Evolutionary conservation across 2,329 filamentous ascomycete genomes (phyloP).

Genomic region (Fusarium duplospermum): DNA sequence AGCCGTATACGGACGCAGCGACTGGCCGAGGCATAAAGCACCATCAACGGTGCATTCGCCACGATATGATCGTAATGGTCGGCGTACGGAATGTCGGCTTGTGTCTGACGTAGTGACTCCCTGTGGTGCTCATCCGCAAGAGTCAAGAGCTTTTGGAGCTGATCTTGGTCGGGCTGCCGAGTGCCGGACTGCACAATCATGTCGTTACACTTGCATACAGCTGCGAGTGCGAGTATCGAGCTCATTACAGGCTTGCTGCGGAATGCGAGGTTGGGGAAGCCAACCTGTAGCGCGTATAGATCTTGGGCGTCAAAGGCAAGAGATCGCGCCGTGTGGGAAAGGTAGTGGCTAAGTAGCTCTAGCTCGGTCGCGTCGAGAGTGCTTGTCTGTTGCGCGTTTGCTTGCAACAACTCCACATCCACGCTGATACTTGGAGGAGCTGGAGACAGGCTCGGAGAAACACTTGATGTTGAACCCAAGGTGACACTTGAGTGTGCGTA

Average conservation of each 20-base stretch:
- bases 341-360: conserved; percentile 54
- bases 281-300: conserved; percentile 54
- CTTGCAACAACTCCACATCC: not conserved
- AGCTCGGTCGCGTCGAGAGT: conserved; percentile 47
- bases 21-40: conserved; percentile 53
- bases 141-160: conserved; percentile 30
- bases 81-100: conserved; percentile 45
- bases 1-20: conserved; percentile 52
- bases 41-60: conserved; percentile 54
- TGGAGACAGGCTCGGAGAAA: conserved; percentile 3
- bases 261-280: conserved; percentile 57
- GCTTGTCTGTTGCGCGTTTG: not conserved
- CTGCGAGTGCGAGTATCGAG: conserved; percentile 55
- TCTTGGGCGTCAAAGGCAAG: conserved; percentile 52
- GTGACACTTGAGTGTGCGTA: not conserved
- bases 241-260: conserved; percentile 54
- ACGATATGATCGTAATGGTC: conserved; percentile 45
- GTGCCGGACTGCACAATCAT: conserved; percentile 23
- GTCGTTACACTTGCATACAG: conserved; percentile 54
- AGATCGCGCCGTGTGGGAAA: conserved; percentile 54
- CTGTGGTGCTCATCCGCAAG: conserved; percentile 53
- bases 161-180: not conserved
- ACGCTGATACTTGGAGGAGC: not conserved
- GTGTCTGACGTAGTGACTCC: conserved; percentile 52
- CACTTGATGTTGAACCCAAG: not conserved